Evolutionary conservation across 2,329 filamentous ascomycete genomes (phyloP), one percentile per base, ranked within the genome.

Genomic region (Phialophora verrucosa): DNA sequence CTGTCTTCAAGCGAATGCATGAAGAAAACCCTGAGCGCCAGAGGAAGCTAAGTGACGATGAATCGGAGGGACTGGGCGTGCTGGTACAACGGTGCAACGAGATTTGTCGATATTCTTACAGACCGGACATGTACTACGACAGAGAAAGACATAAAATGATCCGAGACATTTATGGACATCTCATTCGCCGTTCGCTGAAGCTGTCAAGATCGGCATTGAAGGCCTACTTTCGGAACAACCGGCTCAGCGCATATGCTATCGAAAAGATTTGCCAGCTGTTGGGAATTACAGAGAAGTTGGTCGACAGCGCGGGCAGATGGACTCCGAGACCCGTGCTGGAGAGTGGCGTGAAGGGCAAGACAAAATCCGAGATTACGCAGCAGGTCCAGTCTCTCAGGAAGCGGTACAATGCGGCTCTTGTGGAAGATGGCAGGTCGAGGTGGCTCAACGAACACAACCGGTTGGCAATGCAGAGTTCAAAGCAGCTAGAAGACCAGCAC

Each of bases 131-230:
- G 53, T 11, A 44, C 7, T 25, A n/a, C 27, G 55, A 44, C 38
- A n/a, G 38, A 44, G 49, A 69, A 59, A 53, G 63, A 27, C 23
- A 55, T 10, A 53, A 59, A 25, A 66, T 63, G 55, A 54, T 63
- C 5, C 47, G 53, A n/a, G 71, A 73, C n/a, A 44, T 72, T 23
- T 72, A 68, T 47, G 64, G 69, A 50, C 50, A 66, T 50, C 35
- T 73, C 23, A 66, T 73, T 44, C 71, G 68, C 11, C 42, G 57
- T 20, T 60, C 64, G 14, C 55, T 72, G 2, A 62, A 49, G 12
- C 50, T 71, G 20, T 49, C 65, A 17, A 70, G 62, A 47, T 29
- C 23, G n/a, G 67, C 62, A 6, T 57, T 73, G 3, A 66, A 59
- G 32, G 55, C 59, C 23, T 63, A 51, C 20, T 71, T 50, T 51